Evolutionary conservation across 2,329 filamentous ascomycete genomes (phyloP).

Genomic region (Blastomyces gilchristii): DNA sequence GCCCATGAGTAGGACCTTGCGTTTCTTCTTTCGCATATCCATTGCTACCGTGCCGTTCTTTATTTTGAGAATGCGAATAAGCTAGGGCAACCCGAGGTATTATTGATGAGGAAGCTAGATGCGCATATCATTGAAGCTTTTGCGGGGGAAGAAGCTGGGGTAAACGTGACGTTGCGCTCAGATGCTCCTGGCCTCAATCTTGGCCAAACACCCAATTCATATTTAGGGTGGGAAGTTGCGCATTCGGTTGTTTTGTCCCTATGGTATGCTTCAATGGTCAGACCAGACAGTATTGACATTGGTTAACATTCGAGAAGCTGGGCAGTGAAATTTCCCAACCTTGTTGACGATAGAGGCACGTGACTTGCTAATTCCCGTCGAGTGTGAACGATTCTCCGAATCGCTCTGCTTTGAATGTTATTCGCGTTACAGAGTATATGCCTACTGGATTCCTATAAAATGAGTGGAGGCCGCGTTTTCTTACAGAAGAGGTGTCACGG

Average conservation of each 20-base stretch:
- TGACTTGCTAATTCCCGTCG: neutral
- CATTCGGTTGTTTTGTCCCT: neutral
- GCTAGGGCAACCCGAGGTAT: neutral
- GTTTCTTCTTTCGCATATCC: slow-evolving; percentile 56
- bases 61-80: neutral
- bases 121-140: neutral
- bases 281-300: neutral
- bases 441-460: neutral
- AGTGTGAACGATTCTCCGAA: neutral
- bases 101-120: neutral
- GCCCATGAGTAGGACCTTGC: slow-evolving; percentile 82
- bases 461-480: neutral
- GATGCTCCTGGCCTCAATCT: neutral
- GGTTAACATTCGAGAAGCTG: neutral
- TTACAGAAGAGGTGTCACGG: neutral
- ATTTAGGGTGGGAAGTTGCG: neutral
- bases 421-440: neutral
- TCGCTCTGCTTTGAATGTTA: neutral
- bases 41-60: slow-evolving; percentile 21
- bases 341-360: neutral
- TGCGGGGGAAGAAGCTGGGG: neutral
- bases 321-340: neutral
- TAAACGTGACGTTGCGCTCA: neutral
- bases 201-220: neutral
- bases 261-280: neutral